phyloP scores from a whole-genome alignment of 2,329 filamentous ascomycete genomes.

The Fusarium paranaense region DNA sequence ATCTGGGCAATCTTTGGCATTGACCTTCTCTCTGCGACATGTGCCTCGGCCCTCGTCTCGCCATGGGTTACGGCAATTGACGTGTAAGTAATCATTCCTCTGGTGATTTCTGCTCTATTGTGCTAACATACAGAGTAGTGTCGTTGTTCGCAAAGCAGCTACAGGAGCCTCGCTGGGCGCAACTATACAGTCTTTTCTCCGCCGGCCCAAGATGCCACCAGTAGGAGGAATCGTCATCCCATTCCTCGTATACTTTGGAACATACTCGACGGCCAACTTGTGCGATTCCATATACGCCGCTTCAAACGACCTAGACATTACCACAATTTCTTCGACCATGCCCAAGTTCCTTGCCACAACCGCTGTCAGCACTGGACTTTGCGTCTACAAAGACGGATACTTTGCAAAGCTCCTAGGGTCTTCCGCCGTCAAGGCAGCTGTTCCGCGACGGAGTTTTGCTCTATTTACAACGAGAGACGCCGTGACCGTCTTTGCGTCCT shows the following conservation, averaged over 20 bases:
- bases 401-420: slow-evolving; percentile 6
- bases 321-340: slow-evolving; percentile 9
- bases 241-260: slow-evolving; percentile 29
- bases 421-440: background rate
- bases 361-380: slow-evolving; percentile 10
- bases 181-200: slow-evolving; percentile 10
- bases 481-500: background rate
- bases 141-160: slow-evolving; percentile 21
- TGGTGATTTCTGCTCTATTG: background rate
- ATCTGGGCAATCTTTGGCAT: slow-evolving; percentile 26
- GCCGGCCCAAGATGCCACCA: slow-evolving; percentile 6
- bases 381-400: slow-evolving; percentile 16
- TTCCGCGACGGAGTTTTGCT: background rate
- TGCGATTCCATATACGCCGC: slow-evolving; percentile 21
- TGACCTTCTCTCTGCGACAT: slow-evolving; percentile 19
- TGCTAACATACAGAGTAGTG: background rate
- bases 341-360: slow-evolving; percentile 29
- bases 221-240: slow-evolving; percentile 16
- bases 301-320: slow-evolving; percentile 3
- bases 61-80: slow-evolving; percentile 34
- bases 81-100: slow-evolving; percentile 5
- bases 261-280: slow-evolving; percentile 26
- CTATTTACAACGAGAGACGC: background rate
- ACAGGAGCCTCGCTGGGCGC: slow-evolving; percentile 12
- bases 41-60: slow-evolving; percentile 27